Base-by-base conservation (phyloP, 352 stramenopile genomes). In the Phytophthora tentaculata region DNA sequence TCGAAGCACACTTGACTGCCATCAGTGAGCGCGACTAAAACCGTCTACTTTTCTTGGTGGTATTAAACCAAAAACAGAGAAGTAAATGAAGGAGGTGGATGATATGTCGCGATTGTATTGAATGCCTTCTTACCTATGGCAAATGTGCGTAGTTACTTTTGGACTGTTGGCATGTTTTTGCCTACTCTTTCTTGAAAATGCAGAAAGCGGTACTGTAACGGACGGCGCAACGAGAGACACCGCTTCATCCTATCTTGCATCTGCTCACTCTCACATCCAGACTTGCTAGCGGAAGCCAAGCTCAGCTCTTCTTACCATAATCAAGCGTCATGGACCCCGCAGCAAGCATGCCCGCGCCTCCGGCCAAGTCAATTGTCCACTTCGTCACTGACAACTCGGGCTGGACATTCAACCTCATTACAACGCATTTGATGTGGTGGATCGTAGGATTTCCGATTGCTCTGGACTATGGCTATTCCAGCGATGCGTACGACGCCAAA, bases 1-100 rank as follows among this genome's bases (percentile, higher is more conserved):
- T 99, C 77, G 98, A 99, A 69, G 83, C 68, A 28, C 97, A 99
- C 80, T 81, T 99, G 77, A 99, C 97, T 72, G 96, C 96, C 58
- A 99, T 99, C 81, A 98, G 96, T 43, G 97, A 99, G 67, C 89
- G 86, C 56, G 89, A 97, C 69, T 97, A 92, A 69, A 56, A 52
- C 17, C 24, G 19, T 54, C 52, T 23, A 24, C 22, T 65, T 65
- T 62, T 22, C 41, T 56, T 41, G 28, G 60, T 43, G 24, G 55
- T 48, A 51, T 44, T 63, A 61, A 49, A 56, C 16, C 23, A 32
- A 8, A 32, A 3, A n/a, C 61, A 67, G 32, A 61, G 54, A 56
- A 68, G 56, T 61, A 64, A 64, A 50, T 69, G 68, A 71, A 53
- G 47, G 51, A 56, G 63, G 55, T 37, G 39, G 49, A 29, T 45